Conservation (phyloP, 805 yeast species). For the Torulaspora maleeae region DNA sequence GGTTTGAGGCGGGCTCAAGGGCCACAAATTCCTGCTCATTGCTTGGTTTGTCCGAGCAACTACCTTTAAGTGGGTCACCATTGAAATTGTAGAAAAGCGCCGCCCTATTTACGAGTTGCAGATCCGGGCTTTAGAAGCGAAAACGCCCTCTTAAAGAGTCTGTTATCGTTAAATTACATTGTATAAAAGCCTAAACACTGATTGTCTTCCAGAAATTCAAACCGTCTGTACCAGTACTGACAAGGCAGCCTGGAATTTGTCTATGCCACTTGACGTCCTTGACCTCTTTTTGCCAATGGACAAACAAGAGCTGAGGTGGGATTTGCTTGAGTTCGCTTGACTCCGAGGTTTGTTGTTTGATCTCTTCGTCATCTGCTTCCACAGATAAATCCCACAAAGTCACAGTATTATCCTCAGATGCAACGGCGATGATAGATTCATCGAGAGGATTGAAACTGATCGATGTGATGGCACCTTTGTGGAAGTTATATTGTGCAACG, state of each 20-base stretch:
- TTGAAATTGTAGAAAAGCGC: background rate
- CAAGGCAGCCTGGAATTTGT: constrained; percentile 93
- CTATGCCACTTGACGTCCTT: constrained; percentile 98
- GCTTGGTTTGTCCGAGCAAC: background rate
- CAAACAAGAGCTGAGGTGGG: constrained; percentile 93
- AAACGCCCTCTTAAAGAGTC: background rate
- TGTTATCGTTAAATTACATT: background rate
- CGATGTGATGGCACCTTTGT: constrained; percentile 87
- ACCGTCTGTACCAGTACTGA: constrained; percentile 94
- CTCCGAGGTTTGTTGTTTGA: constrained; percentile 75
- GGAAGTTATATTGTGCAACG: constrained; percentile 93
- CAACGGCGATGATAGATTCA: constrained; percentile 92
- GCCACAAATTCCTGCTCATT: constrained; percentile 25
- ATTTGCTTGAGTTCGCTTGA: constrained; percentile 77
- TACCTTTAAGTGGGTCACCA: background rate
- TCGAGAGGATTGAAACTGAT: constrained; percentile 93
- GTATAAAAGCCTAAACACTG: constrained; percentile 51
- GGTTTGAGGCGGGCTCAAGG: constrained; percentile 30
- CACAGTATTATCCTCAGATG: constrained; percentile 94
- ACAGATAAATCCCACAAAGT: constrained; percentile 98
- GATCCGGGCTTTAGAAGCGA: background rate
- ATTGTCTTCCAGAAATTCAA: constrained; percentile 94
- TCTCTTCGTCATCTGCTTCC: constrained; percentile 97
- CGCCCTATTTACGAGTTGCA: background rate
- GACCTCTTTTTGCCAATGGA: constrained; percentile 97